Conservation (phyloP, 1,284 basidiomycete species). For the Schizophyllum amplum region DNA sequence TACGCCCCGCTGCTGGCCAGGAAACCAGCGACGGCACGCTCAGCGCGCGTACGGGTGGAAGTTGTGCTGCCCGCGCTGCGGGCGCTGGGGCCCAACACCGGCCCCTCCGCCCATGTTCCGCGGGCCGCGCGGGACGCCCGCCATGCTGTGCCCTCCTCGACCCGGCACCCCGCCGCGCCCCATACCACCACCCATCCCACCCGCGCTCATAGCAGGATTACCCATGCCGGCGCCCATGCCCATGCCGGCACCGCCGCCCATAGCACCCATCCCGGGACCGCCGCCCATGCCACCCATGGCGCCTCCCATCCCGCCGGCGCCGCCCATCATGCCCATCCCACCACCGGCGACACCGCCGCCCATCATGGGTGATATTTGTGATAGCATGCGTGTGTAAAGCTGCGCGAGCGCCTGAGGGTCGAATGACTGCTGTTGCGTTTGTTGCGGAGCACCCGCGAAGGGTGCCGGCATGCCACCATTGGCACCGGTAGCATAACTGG, state of each 20-base stretch:
- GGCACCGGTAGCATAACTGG: slow-evolving; percentile 11
- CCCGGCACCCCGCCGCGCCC: slow-evolving; percentile 24
- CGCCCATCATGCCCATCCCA: slow-evolving; percentile 31
- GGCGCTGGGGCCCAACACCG: slow-evolving; percentile 67
- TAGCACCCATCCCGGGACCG: slow-evolving; percentile 40
- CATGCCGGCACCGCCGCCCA: slow-evolving; percentile 38
- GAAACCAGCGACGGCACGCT: background rate
- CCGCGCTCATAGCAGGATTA: slow-evolving; percentile 43
- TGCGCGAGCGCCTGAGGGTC: slow-evolving; percentile 76
- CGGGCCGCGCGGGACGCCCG: slow-evolving; percentile 31
- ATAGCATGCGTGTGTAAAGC: slow-evolving; percentile 79
- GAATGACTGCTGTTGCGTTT: slow-evolving; percentile 48
- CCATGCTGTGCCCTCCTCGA: slow-evolving; percentile 22
- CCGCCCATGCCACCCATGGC: slow-evolving; percentile 26
- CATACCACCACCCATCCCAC: slow-evolving; percentile 32
- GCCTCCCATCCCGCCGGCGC: slow-evolving; percentile 22
- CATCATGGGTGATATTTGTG: slow-evolving; percentile 40
- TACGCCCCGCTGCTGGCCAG: too few relatives aligned
- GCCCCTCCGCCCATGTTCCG: slow-evolving; percentile 35
- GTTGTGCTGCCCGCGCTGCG: slow-evolving; percentile 63
- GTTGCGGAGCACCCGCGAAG: slow-evolving; percentile 14
- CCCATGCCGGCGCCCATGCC: slow-evolving; percentile 31
- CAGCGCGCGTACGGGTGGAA: slow-evolving; percentile 76
- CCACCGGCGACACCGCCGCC: slow-evolving; percentile 25
- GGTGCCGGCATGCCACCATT: slow-evolving; percentile 18